phyloP scores from a whole-genome alignment of 495 filamentous ascomycete species.

The Penicillium angulare region DNA sequence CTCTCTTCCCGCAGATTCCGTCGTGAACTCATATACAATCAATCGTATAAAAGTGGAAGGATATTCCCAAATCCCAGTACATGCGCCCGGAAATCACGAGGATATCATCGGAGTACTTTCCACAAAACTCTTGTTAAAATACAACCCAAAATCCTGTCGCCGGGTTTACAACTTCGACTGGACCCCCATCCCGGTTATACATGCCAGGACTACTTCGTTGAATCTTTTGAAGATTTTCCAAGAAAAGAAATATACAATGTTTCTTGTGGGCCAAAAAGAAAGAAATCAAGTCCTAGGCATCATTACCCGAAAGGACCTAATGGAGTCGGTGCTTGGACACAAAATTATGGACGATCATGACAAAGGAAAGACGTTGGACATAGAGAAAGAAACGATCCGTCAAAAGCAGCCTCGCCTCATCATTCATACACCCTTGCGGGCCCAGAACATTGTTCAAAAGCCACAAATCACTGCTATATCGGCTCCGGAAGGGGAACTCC shows the following conservation, averaged over 20 bases:
- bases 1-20: constrained; percentile 80
- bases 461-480: constrained; percentile 24
- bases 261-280: constrained; percentile 82
- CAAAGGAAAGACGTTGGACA: constrained; percentile 72
- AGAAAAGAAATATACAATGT: constrained; percentile 95
- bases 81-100: constrained; percentile 69
- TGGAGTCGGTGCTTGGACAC: constrained; percentile 93
- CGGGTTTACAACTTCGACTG: constrained; percentile 80
- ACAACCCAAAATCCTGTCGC: constrained; percentile 84
- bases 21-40: constrained; percentile 85
- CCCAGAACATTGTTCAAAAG: constrained; percentile 52
- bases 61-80: constrained; percentile 88
- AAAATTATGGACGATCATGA: constrained; percentile 82
- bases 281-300: constrained; percentile 82
- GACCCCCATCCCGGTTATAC: constrained; percentile 85
- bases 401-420: constrained; percentile 17
- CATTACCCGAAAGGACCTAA: constrained; percentile 90
- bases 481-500: constrained; percentile 23
- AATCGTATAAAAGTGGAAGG: constrained; percentile 81
- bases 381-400: constrained; percentile 82
- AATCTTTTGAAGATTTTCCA: constrained; percentile 98
- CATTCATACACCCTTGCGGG: constrained; percentile 50
- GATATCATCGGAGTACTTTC: constrained; percentile 95
- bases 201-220: constrained; percentile 84
- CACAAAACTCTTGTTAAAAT: constrained; percentile 93